Percentiles rank a stretch among this genome's conserved stretches.
Conservation (phyloP, 139 green algal species). For the Trebouxia sp. region DNA sequence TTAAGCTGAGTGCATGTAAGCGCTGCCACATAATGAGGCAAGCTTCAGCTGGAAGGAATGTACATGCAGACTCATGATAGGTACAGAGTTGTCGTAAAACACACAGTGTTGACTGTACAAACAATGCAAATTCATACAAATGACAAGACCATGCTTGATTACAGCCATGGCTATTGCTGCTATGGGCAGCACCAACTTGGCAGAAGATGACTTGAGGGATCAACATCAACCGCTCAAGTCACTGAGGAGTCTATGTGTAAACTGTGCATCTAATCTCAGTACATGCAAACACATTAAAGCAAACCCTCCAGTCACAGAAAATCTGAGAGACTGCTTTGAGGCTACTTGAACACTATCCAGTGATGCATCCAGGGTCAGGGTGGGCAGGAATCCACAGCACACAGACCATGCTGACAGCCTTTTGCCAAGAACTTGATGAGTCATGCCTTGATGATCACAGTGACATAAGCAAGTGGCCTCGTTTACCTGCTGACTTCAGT, state of each 20-base stretch:
- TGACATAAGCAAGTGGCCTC: conserved; percentile 1
- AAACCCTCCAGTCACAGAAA: conserved; percentile 18
- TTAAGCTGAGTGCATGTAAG: conserved; percentile 24
- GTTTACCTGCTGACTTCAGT: conserved; percentile 15
- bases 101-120: conserved; percentile 26
- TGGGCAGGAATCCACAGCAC: conserved; percentile 1
- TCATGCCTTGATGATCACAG: conserved; percentile 20
- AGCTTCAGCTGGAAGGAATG: conserved; percentile 21
- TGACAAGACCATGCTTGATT: conserved; percentile 22
- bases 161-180: conserved; percentile 22
- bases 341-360: conserved; percentile 8
- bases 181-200: conserved; percentile 24
- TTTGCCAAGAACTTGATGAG: conserved; percentile 17
- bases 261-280: conserved; percentile 21
- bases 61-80: conserved; percentile 18
- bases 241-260: not conserved
- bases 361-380: conserved; percentile 15
- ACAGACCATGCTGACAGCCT: conserved; percentile 15
- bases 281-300: conserved; percentile 15
- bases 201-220: conserved; percentile 17
- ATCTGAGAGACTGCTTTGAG: conserved; percentile 2
- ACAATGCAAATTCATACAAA: conserved; percentile 5
- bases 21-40: conserved; percentile 14
- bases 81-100: conserved; percentile 17
- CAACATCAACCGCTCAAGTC: conserved; percentile 14